Conservation (phyloP, 2,329 filamentous ascomycete species). For the Neonectria neomacrospora region DNA sequence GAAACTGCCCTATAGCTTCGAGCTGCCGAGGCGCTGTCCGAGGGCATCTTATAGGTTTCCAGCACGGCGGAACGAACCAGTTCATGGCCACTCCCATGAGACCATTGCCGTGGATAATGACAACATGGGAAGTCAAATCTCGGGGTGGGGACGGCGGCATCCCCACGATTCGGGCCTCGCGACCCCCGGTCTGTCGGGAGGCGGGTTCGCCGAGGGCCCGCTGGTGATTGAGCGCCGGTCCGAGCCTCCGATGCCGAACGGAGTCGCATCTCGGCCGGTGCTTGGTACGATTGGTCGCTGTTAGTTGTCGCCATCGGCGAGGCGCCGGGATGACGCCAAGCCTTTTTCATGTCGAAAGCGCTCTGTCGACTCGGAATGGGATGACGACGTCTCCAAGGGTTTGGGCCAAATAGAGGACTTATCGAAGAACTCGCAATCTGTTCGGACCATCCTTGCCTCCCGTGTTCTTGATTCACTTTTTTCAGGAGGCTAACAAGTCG, state of each 20-base stretch:
- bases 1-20: background rate
- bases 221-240: background rate
- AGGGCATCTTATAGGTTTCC: conserved; percentile 16
- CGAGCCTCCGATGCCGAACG: conserved; percentile 12
- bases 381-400: background rate
- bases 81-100: conserved; percentile 15
- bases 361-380: background rate
- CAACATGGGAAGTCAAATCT: conserved; percentile 24
- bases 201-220: conserved; percentile 2
- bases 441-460: background rate
- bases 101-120: conserved; percentile 28
- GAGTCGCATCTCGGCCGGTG: conserved; percentile 27
- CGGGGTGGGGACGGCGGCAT: conserved; percentile 15
- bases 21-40: background rate
- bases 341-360: too few species aligned
- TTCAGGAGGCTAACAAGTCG: background rate
- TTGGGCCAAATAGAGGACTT: background rate
- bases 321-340: background rate
- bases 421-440: background rate
- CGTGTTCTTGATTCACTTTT: background rate
- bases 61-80: background rate
- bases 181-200: conserved; percentile 20
- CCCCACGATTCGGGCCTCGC: conserved; percentile 29
- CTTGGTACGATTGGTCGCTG: conserved; percentile 18
- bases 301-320: background rate